These are phyloP conservation scores for Termitomyces sp. DNA, from an alignment of 768 basidiomycete genomes.

Conservation along the genomic window DNA sequence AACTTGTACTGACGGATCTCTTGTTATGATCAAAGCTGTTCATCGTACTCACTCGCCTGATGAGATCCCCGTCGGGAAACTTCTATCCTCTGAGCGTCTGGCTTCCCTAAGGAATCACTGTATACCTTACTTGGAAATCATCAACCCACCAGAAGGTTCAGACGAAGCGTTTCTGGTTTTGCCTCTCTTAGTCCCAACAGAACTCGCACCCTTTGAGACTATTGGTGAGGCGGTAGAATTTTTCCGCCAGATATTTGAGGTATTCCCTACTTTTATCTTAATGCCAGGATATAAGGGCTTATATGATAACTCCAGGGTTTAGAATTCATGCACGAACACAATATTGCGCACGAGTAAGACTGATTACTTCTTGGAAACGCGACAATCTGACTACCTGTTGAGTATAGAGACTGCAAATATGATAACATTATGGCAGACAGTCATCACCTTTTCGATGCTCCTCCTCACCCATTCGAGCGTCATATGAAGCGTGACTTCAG, in stretches of 20 bases:
- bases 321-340: slow-evolving; percentile 27
- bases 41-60: neutral
- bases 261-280: neutral
- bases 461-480: slow-evolving; percentile 4
- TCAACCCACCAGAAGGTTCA: slow-evolving; percentile 13
- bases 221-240: neutral
- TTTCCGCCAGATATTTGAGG: slow-evolving; percentile 14
- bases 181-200: neutral
- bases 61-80: neutral
- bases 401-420: slow-evolving; percentile 11
- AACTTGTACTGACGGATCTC: neutral
- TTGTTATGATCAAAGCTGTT: slow-evolving; percentile 1
- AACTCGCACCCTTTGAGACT: neutral
- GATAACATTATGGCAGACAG: slow-evolving; percentile 16
- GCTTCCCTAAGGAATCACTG: slow-evolving; percentile 24
- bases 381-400: neutral
- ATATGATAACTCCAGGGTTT: slow-evolving; percentile 12
- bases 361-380: too few relatives aligned
- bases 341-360: slow-evolving; percentile 25
- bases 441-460: slow-evolving; percentile 1
- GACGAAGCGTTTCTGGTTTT: neutral
- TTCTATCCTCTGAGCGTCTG: neutral
- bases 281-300: neutral
- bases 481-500: slow-evolving; percentile 6
- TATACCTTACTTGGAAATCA: slow-evolving; percentile 18